Evolutionary conservation across 2,329 filamentous ascomycete species (phyloP), one percentile per base, ranked within the genome.

Genomic region (Elsinoe necatrix): DNA sequence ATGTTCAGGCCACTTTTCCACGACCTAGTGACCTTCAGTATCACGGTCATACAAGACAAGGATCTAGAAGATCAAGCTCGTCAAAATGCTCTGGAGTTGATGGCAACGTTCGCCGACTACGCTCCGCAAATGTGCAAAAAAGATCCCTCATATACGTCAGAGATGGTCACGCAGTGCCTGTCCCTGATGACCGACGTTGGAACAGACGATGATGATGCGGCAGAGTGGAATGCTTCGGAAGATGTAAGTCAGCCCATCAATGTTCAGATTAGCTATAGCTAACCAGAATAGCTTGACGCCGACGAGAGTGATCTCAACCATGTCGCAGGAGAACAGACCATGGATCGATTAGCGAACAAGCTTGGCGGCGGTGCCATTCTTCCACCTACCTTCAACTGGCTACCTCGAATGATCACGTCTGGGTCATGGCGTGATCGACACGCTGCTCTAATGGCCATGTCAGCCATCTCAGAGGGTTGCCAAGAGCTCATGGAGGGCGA

Each of bases 161-260:
- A 96, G 62, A 98, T 98, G 93, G 95, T 98, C 62, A 97, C 91
- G 0, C 93, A 98, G 72, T 98, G 93, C 71, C 76, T 98, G 63
- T 97, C 92, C 64, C 75, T 98, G 64, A 98, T 98, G 93, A 97
- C 93, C 3, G 93, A 98, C 69, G 85, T 98, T 60, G 93, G 91
- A 37, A 80, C 85, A 60, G 93, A 97, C 63, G 93, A 98, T 64
- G 92, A 98, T 57, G 90, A 97, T 75, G 92, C 91, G 3, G 77
- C 85, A 16, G 93, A 97, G 64, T 98, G 93, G 93, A 87, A 95
- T 62, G 79, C 84, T 2, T 88, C 88, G 23, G 93, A 98, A 68
- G 93, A 98, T 76, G 85, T 88, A 73, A 73, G 84, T 77, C 12
- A 11, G 2, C 21, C 20, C 12, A 18, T 7, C 12, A 9, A 16